phyloP scores from a whole-genome alignment of 805 yeast species.

The Ogataea chonburiensis region DNA sequence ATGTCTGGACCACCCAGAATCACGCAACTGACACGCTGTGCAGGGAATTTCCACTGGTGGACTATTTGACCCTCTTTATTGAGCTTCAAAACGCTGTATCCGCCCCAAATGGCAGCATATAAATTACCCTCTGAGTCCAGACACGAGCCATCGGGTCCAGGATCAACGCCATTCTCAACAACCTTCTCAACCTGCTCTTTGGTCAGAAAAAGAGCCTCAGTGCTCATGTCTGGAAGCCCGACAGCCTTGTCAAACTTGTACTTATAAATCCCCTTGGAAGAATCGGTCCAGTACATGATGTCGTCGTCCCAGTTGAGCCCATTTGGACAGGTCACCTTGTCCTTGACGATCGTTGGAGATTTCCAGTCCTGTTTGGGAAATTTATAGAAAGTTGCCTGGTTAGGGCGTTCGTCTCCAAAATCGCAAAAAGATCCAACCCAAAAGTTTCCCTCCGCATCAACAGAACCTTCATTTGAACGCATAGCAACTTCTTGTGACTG shows the following conservation, averaged over 20 bases:
- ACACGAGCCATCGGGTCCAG: slow-evolving; percentile 83
- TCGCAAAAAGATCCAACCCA: slow-evolving; percentile 78
- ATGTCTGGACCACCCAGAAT: slow-evolving; percentile 60
- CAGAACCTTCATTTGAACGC: slow-evolving; percentile 81
- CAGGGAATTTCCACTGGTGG: slow-evolving; percentile 56
- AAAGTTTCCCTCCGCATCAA: slow-evolving; percentile 73
- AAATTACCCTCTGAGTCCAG: slow-evolving; percentile 54
- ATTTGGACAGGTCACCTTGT: slow-evolving; percentile 58
- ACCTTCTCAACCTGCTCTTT: slow-evolving; percentile 13
- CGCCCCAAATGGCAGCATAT: slow-evolving; percentile 67
- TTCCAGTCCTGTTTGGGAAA: slow-evolving; percentile 34
- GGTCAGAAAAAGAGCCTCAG: slow-evolving; percentile 41
- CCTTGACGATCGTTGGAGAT: slow-evolving; percentile 34
- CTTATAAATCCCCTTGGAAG: slow-evolving; percentile 47
- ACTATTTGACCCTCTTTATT: slow-evolving; percentile 48
- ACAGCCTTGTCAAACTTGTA: slow-evolving; percentile 41
- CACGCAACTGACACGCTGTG: slow-evolving; percentile 60
- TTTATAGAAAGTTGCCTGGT: slow-evolving; percentile 56
- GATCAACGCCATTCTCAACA: slow-evolving; percentile 28
- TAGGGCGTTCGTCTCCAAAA: slow-evolving; percentile 27
- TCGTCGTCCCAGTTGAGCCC: slow-evolving; percentile 61
- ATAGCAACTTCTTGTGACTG: slow-evolving; percentile 30
- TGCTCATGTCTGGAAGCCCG: slow-evolving; percentile 30
- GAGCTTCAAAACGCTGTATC: slow-evolving; percentile 54
- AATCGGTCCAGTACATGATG: slow-evolving; percentile 53